Conservation (phyloP, 805 yeast genomes). For the Candida ponderosae region DNA sequence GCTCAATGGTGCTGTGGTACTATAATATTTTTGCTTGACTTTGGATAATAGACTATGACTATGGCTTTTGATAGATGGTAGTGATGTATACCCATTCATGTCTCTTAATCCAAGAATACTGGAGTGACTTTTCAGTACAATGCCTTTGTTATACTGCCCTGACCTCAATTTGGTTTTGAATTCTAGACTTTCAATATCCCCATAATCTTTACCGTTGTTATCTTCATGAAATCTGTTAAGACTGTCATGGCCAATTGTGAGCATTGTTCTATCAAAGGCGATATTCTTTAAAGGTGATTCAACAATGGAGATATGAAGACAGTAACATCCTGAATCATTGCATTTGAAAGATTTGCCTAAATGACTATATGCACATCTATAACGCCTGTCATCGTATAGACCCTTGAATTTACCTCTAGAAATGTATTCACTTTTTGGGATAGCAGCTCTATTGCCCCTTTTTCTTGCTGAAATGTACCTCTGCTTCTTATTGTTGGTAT, state of each 20-base stretch:
- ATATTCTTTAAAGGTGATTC: constrained; percentile 7
- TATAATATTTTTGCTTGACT: neutral
- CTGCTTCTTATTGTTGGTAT: too few species aligned
- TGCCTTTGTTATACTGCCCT: neutral
- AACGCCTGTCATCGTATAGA: constrained; percentile 17
- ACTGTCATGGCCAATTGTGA: neutral
- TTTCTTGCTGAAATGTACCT: too few species aligned
- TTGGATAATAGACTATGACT: neutral
- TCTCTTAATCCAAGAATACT: neutral
- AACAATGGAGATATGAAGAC: constrained; percentile 7
- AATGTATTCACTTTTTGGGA: constrained; percentile 4
- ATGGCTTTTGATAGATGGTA: neutral
- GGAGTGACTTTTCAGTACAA: constrained; percentile 1
- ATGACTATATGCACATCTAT: constrained; percentile 12
- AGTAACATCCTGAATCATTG: constrained; percentile 5
- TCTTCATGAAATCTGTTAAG: neutral
- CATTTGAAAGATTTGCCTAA: neutral
- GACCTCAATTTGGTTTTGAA: constrained; percentile 3
- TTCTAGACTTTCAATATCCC: constrained; percentile 1
- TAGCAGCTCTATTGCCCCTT: too few species aligned
- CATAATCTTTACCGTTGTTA: too few species aligned
- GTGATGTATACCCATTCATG: too few species aligned
- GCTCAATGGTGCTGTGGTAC: too few species aligned
- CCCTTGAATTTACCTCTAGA: constrained; percentile 22
- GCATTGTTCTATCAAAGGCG: neutral